A percentile compares a stretch with the other conserved stretches of the same genome.
Evolutionary conservation across 2,329 filamentous ascomycete genomes (phyloP).

Genomic region (Talaromyces amestolkiae): DNA sequence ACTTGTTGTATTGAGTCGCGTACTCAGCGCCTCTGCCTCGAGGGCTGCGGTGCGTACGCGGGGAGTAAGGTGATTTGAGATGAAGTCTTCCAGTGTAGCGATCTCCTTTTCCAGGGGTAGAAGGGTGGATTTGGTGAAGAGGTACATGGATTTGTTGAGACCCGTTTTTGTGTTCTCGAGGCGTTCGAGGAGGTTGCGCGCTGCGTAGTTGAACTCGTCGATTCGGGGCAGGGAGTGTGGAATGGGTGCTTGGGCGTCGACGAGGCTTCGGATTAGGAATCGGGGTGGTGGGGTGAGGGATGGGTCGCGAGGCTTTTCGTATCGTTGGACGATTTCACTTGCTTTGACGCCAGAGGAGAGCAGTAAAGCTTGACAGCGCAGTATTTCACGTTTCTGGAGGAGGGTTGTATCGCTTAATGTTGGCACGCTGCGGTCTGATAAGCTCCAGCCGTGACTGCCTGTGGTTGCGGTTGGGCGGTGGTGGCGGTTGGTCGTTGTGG

Average conservation of each 20-base stretch:
- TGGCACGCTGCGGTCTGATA: slow-evolving; percentile 51
- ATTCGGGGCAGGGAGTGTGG: slow-evolving; percentile 43
- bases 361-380: slow-evolving; percentile 72
- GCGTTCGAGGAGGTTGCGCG: slow-evolving; percentile 49
- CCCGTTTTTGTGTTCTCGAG: slow-evolving; percentile 47
- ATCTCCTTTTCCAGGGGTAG: slow-evolving; percentile 46
- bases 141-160: slow-evolving; percentile 45
- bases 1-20: slow-evolving; percentile 72
- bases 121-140: slow-evolving; percentile 47
- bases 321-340: slow-evolving; percentile 69
- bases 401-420: slow-evolving; percentile 34
- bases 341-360: slow-evolving; percentile 88
- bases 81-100: slow-evolving; percentile 44
- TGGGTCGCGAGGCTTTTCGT: slow-evolving; percentile 47
- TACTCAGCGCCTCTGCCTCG: slow-evolving; percentile 74
- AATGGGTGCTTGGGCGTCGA: slow-evolving; percentile 32
- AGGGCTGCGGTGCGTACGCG: slow-evolving; percentile 68
- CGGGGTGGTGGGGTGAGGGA: slow-evolving; percentile 30
- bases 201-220: slow-evolving; percentile 55
- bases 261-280: slow-evolving; percentile 35
- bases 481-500: slow-evolving; percentile 23
- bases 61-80: slow-evolving; percentile 52
- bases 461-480: slow-evolving; percentile 39
- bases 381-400: slow-evolving; percentile 70
- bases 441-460: slow-evolving; percentile 57